These are phyloP conservation scores for Plasmodium coatneyi DNA, from an alignment of 169 alveolate species.

Conservation along the genomic window DNA sequence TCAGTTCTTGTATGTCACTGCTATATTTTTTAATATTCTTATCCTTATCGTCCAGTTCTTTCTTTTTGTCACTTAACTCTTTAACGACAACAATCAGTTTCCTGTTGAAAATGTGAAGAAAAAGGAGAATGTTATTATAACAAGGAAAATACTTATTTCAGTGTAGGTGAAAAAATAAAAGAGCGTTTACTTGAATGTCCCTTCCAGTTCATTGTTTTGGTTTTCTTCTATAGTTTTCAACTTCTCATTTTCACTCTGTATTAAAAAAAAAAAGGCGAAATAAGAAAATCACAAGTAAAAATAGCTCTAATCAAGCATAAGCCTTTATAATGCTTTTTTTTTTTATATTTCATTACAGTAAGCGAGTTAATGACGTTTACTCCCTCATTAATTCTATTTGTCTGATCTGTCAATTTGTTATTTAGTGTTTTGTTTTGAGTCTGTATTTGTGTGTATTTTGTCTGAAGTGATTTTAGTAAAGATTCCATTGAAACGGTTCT, in stretches of 20 bases:
- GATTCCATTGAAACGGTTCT: constrained; percentile 77
- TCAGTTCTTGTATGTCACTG: constrained; percentile 72
- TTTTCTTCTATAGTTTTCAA: constrained; percentile 76
- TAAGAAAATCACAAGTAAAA: not conserved
- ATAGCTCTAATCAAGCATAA: not conserved
- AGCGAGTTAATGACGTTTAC: constrained; percentile 72
- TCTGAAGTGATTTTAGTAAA: constrained; percentile 69
- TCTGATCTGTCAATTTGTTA: constrained; percentile 73
- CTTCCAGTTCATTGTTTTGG: constrained; percentile 76
- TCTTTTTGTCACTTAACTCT: constrained; percentile 72
- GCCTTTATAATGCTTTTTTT: not conserved
- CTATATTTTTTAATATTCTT: constrained; percentile 60
- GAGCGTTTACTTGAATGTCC: constrained; percentile 66
- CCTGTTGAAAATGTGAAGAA: constrained; percentile 44
- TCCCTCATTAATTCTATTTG: constrained; percentile 75
- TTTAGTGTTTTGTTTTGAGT: constrained; percentile 69
- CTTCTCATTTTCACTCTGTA: constrained; percentile 72
- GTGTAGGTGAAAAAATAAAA: constrained; percentile 5
- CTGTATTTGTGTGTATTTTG: constrained; percentile 75
- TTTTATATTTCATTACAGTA: constrained; percentile 47
- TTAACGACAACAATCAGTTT: constrained; percentile 76
- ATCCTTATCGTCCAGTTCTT: constrained; percentile 73
- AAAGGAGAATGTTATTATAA: not conserved
- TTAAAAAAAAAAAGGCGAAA: constrained; percentile 17
- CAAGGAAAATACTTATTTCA: not conserved